Conservation (phyloP, 768 basidiomycete species). For the Antrodiella citrinella region DNA sequence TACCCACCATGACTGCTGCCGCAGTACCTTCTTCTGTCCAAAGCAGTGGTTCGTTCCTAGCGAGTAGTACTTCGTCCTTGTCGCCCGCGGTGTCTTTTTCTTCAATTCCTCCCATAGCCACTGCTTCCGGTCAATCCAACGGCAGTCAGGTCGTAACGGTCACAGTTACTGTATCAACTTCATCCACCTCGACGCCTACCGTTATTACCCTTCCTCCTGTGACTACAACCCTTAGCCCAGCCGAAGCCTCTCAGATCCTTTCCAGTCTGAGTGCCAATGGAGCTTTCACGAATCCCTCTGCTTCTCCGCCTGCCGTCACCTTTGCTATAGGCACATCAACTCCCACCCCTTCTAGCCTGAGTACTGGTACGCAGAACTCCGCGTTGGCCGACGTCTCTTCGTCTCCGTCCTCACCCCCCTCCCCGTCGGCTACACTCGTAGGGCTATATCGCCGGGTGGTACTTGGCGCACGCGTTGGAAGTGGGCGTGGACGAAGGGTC, state of each 20-base stretch:
- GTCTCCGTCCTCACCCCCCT: no score
- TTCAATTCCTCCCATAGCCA: not conserved
- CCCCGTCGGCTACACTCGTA: no score
- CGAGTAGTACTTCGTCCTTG: not conserved
- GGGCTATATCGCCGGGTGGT: no score
- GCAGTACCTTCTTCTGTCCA: not conserved
- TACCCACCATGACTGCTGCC: constrained; percentile 11
- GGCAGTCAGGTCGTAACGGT: constrained; percentile 18
- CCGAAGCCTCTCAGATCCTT: constrained; percentile 33
- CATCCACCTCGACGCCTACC: constrained; percentile 9
- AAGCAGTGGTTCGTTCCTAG: not conserved
- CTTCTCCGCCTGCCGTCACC: not conserved
- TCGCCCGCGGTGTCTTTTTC: not conserved
- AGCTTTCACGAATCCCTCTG: not conserved
- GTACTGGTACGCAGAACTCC: no score
- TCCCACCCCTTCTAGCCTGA: not conserved
- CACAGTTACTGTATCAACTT: constrained; percentile 16
- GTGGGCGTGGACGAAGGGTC: no score
- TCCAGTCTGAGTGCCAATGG: constrained; percentile 23
- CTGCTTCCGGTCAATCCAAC: not conserved
- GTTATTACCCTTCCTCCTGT: constrained; percentile 23
- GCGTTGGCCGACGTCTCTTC: no score
- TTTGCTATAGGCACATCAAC: not conserved
- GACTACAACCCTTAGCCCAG: constrained; percentile 36
- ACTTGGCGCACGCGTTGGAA: no score